phyloP scores from a whole-genome alignment of 2,329 filamentous ascomycete genomes.

The Xenoacremonium recifei region DNA sequence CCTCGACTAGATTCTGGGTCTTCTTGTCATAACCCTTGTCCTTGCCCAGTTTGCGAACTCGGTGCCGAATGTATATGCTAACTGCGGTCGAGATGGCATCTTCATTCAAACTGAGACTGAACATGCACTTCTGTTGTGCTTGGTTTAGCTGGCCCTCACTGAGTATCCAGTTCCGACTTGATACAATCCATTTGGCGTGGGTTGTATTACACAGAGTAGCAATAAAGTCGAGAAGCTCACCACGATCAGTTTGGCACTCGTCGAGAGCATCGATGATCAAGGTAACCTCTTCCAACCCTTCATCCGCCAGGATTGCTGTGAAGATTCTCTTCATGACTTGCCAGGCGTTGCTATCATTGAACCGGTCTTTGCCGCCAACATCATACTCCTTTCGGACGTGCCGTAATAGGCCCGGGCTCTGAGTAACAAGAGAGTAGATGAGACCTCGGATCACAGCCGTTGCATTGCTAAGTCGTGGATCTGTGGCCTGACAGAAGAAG shows the following conservation, averaged over 20 bases:
- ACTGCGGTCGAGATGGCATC: constrained; percentile 33
- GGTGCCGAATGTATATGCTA: constrained; percentile 30
- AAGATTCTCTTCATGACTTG: constrained; percentile 33
- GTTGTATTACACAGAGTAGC: neutral
- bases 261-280: constrained; percentile 48
- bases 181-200: constrained; percentile 39
- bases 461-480: constrained; percentile 36
- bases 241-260: constrained; percentile 33
- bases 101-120: constrained; percentile 31
- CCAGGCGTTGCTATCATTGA: constrained; percentile 39
- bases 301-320: constrained; percentile 36
- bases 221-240: constrained; percentile 38
- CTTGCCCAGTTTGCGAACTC: constrained; percentile 27
- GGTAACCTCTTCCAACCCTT: constrained; percentile 25
- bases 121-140: constrained; percentile 15
- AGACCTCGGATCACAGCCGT: constrained; percentile 41
- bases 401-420: constrained; percentile 33
- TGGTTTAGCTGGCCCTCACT: constrained; percentile 34
- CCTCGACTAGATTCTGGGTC: constrained; percentile 6
- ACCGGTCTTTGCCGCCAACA: constrained; percentile 27
- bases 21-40: constrained; percentile 10
- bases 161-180: constrained; percentile 35
- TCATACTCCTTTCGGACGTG: constrained; percentile 34
- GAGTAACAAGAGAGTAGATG: constrained; percentile 36
- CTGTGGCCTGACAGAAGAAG: constrained; percentile 45